These are phyloP conservation scores for Miamiensis avidus DNA, from an alignment of 169 alveolate genomes.

Conservation along the genomic window DNA sequence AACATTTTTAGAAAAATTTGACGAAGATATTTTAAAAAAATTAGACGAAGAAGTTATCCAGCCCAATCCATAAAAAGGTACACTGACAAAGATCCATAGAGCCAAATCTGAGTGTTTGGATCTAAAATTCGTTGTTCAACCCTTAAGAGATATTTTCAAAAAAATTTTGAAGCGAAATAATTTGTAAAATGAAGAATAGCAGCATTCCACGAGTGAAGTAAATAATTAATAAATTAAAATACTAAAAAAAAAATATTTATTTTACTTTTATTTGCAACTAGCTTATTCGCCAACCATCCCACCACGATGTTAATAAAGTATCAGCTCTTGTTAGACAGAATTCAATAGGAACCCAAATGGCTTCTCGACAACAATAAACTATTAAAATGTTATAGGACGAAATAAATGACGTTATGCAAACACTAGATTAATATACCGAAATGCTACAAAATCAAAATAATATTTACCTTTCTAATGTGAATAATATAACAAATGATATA, in stretches of 20 bases:
- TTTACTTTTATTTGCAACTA: too few relatives aligned
- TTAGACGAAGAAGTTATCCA: not conserved
- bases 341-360: not conserved
- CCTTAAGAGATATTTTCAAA: not conserved
- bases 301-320: not conserved
- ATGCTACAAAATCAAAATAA: not conserved
- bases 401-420: not conserved
- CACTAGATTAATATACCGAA: not conserved
- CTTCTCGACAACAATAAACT: not conserved
- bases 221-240: too few relatives aligned
- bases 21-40: not conserved
- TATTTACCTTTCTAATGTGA: not conserved
- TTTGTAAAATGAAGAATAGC: not conserved
- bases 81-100: not conserved
- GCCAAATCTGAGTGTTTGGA: not conserved
- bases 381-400: not conserved
- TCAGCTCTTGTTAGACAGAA: not conserved
- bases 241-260: too few relatives aligned
- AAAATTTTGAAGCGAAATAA: not conserved
- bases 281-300: not conserved
- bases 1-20: not conserved
- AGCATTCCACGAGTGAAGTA: too few relatives aligned
- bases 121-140: not conserved
- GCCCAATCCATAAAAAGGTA: not conserved
- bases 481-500: not conserved